phyloP scores from a whole-genome alignment of 2,329 filamentous ascomycete species.

The Phialocephala subalpina region DNA sequence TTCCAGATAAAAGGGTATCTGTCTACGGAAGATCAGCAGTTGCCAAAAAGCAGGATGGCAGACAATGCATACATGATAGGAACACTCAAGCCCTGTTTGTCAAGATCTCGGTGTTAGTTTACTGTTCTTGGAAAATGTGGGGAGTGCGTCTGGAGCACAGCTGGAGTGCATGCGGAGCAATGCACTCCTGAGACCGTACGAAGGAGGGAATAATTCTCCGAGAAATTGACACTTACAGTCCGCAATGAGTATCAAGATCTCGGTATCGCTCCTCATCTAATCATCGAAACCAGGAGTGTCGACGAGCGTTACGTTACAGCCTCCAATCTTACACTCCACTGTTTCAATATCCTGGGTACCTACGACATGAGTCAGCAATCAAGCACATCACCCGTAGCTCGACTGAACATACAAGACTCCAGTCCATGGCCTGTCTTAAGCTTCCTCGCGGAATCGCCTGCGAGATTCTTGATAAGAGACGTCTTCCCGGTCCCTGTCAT shows the following conservation, averaged over 20 bases:
- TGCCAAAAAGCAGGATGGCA: no score
- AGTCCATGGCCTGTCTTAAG: conserved; percentile 41
- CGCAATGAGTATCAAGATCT: conserved; percentile 47
- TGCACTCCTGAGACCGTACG: no score
- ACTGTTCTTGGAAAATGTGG: no score
- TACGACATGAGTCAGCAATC: not conserved
- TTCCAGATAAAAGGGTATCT: conserved; percentile 43
- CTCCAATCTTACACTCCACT: conserved; percentile 11
- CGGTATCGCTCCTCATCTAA: conserved; percentile 45
- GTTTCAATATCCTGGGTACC: conserved; percentile 21
- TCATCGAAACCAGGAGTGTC: conserved; percentile 54
- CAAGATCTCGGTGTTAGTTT: no score
- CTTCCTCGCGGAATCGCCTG: conserved; percentile 27
- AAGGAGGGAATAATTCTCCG: no score
- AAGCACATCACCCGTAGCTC: not conserved
- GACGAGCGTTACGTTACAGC: conserved; percentile 33
- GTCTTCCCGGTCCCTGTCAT: conserved; percentile 51
- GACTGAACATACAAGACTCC: conserved; percentile 36
- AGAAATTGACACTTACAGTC: no score
- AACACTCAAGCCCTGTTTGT: conserved; percentile 40
- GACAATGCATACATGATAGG: conserved; percentile 33
- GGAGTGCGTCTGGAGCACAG: no score
- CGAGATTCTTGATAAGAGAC: conserved; percentile 43
- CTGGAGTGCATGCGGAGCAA: no score
- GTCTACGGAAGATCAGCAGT: not conserved